Conservation (phyloP, 208 protist species). For the Leishmania major region DNA sequence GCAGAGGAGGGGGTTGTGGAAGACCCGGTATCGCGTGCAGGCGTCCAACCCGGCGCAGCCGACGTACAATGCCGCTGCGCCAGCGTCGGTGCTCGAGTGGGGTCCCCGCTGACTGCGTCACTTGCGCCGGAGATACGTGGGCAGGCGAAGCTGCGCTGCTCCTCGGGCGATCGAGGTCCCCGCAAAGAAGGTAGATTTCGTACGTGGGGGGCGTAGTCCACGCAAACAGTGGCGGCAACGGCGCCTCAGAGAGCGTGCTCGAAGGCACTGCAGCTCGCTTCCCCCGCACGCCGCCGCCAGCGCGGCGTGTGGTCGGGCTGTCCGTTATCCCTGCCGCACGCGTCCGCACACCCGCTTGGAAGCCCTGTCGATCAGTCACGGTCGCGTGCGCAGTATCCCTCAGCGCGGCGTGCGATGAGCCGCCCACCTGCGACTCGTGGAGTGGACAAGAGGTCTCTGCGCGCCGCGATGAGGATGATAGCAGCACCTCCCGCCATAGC, state of each 20-base stretch:
- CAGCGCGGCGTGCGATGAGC: not conserved
- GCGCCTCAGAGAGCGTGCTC: not conserved
- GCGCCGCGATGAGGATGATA: not conserved
- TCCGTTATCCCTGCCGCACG: not conserved
- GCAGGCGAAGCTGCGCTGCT: not conserved
- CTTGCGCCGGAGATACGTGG: too few species aligned
- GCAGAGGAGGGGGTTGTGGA: conserved; percentile 24
- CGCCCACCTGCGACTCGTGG: not conserved
- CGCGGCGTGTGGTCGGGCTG: not conserved
- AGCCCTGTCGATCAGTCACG: not conserved
- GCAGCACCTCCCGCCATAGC: conserved; percentile 7
- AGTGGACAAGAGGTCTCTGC: not conserved
- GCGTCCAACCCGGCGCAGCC: conserved; percentile 8
- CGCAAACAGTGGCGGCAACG: not conserved
- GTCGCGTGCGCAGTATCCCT: too few species aligned
- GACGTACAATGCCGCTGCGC: not conserved
- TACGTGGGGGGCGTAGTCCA: conserved; percentile 24
- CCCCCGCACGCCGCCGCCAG: not conserved
- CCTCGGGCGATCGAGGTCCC: not conserved
- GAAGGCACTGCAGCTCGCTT: not conserved
- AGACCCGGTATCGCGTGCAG: conserved; percentile 40
- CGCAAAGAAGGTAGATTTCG: conserved; percentile 20
- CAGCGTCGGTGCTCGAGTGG: not conserved
- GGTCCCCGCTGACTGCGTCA: not conserved
- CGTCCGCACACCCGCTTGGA: not conserved